These are phyloP conservation scores for Penicillium expansum DNA, from an alignment of 2,329 filamentous ascomycete genomes.

Conservation along the genomic window DNA sequence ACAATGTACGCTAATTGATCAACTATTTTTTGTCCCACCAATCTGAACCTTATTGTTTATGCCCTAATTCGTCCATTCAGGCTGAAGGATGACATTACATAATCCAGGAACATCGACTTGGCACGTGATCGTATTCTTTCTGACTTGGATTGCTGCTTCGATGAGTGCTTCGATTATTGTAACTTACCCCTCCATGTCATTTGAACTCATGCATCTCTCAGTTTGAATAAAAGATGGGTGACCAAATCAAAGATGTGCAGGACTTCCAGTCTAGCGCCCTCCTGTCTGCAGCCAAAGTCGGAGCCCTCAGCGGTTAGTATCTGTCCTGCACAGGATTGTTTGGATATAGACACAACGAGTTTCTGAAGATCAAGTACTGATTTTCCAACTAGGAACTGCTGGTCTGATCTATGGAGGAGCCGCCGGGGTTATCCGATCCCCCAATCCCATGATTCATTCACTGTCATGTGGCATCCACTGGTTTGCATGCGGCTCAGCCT, in stretches of 20 bases:
- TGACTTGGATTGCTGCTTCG: not conserved
- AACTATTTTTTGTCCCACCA: not conserved
- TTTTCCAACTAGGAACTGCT: slow-evolving; percentile 32
- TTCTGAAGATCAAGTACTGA: not conserved
- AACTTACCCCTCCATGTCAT: not conserved
- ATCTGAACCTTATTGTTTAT: not conserved
- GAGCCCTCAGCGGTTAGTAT: slow-evolving; percentile 56
- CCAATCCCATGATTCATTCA: slow-evolving; percentile 66
- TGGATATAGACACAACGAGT: not conserved
- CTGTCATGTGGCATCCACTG: slow-evolving; percentile 73
- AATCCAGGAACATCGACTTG: not conserved
- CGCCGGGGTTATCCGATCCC: slow-evolving; percentile 68
- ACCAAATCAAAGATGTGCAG: slow-evolving; percentile 15
- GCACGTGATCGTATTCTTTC: slow-evolving; percentile 12
- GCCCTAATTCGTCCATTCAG: not conserved
- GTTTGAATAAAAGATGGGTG: slow-evolving; percentile 29
- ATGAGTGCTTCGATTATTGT: not conserved
- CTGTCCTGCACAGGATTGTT: slow-evolving; percentile 3
- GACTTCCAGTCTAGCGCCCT: slow-evolving; percentile 21
- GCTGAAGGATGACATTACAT: slow-evolving; percentile 8
- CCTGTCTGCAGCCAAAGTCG: slow-evolving; percentile 55
- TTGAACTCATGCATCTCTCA: slow-evolving; percentile 8
- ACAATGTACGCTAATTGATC: not conserved
- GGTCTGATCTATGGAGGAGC: slow-evolving; percentile 66
- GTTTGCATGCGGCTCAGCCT: slow-evolving; percentile 73